phyloP scores from a whole-genome alignment of 2,329 filamentous ascomycete genomes.

The Ilyonectria sp. region DNA sequence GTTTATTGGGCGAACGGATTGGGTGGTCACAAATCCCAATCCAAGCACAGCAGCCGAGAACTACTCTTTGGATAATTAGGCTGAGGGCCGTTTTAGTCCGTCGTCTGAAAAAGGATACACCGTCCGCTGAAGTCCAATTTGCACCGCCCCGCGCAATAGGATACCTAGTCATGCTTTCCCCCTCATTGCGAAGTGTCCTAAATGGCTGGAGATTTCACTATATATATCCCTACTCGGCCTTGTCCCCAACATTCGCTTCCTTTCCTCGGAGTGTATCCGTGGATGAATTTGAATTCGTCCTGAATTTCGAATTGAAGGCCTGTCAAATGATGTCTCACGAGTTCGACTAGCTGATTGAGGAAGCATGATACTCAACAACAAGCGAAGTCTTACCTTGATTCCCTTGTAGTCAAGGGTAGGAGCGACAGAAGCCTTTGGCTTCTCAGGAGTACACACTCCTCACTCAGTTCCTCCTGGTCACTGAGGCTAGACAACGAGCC shows the following conservation, averaged over 20 bases:
- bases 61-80: neutral
- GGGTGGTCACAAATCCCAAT: too few relatives aligned
- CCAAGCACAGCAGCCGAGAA: too few relatives aligned
- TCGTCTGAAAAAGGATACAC: neutral
- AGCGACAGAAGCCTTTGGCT: neutral
- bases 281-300: neutral
- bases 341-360: neutral
- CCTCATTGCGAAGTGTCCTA: neutral
- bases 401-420: neutral
- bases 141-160: neutral
- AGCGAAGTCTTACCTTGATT: neutral
- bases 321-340: neutral
- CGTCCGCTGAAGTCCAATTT: neutral
- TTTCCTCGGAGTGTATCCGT: neutral
- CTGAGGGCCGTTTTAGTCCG: neutral
- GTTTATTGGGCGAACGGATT: too few relatives aligned
- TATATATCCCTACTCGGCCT: neutral
- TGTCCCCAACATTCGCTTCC: neutral
- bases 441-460: neutral
- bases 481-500: neutral
- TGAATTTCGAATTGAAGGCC: neutral
- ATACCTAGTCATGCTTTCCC: neutral
- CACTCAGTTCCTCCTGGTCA: neutral
- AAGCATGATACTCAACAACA: neutral
- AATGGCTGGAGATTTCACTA: neutral